phyloP scores from a whole-genome alignment of 73 alveolate species.

The Diophrys appendiculata region DNA sequence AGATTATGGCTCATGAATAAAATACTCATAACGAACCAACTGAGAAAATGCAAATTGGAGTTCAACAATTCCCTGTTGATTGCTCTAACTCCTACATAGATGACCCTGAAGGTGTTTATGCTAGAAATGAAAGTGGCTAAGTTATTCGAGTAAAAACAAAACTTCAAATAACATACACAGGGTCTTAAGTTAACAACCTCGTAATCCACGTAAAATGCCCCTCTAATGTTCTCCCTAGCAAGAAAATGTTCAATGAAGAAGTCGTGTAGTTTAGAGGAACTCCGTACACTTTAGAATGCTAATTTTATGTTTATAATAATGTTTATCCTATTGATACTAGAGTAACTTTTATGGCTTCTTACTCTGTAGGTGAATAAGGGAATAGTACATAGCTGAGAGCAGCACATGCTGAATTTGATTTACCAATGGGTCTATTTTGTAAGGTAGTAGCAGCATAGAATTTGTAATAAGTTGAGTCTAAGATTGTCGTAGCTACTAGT shows the following conservation, averaged over 20 bases:
- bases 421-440: constrained; percentile 51
- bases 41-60: constrained; percentile 23
- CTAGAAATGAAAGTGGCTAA: constrained; percentile 32
- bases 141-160: constrained; percentile 42
- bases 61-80: constrained; percentile 43
- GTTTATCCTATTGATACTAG: constrained; percentile 20
- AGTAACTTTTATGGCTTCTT: constrained; percentile 29
- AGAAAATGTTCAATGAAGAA: neutral
- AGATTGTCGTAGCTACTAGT: neutral
- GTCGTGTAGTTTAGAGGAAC: constrained; percentile 29
- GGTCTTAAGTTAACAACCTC: constrained; percentile 35
- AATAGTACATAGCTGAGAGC: constrained; percentile 29
- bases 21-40: constrained; percentile 57
- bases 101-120: constrained; percentile 40
- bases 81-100: constrained; percentile 48
- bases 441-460: constrained; percentile 32
- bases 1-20: constrained; percentile 54
- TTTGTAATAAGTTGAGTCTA: constrained; percentile 12
- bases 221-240: constrained; percentile 17
- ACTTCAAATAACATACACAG: constrained; percentile 32
- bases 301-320: constrained; percentile 39
- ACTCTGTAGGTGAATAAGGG: constrained; percentile 12
- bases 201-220: constrained; percentile 30
- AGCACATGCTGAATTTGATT: constrained; percentile 10
- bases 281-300: constrained; percentile 26